These are phyloP conservation scores for Tremella mesenterica DNA, from an alignment of 768 basidiomycete species.

Conservation along the genomic window DNA sequence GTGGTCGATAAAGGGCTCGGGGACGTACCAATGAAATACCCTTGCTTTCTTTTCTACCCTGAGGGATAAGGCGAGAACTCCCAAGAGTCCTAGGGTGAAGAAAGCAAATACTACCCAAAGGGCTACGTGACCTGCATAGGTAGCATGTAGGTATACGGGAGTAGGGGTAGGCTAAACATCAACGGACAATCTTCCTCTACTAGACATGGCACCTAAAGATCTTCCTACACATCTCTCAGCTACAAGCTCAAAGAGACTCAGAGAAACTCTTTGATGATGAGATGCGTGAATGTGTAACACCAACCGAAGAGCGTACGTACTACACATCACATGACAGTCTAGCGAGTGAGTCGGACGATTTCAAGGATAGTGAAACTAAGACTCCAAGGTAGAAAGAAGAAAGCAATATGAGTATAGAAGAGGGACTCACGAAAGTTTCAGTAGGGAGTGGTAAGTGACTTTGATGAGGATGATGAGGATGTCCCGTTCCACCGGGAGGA, in stretches of 20 bases:
- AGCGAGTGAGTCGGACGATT: no score
- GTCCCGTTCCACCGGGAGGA: constrained; percentile 36
- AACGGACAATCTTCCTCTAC: no score
- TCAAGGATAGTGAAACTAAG: neutral
- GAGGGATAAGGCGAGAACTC: constrained; percentile 26
- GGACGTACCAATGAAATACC: constrained; percentile 37
- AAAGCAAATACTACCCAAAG: constrained; percentile 36
- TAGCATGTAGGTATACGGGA: constrained; percentile 20
- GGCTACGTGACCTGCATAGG: constrained; percentile 25
- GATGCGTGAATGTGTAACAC: no score
- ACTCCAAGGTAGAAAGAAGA: neutral
- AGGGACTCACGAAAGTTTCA: constrained; percentile 18
- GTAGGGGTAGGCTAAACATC: constrained; percentile 16
- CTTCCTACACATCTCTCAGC: no score
- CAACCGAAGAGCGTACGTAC: no score
- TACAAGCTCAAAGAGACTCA: no score
- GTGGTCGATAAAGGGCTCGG: no score
- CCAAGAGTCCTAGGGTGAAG: constrained; percentile 29
- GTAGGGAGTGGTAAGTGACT: constrained; percentile 22
- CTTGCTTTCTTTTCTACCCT: constrained; percentile 37
- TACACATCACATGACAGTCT: no score
- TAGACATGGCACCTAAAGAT: no score
- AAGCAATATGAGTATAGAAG: neutral
- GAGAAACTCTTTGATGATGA: no score
- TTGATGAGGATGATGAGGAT: constrained; percentile 16